These are phyloP conservation scores for Hortaea werneckii DNA, from an alignment of 2,329 filamentous ascomycete species.

Conservation along the genomic window DNA sequence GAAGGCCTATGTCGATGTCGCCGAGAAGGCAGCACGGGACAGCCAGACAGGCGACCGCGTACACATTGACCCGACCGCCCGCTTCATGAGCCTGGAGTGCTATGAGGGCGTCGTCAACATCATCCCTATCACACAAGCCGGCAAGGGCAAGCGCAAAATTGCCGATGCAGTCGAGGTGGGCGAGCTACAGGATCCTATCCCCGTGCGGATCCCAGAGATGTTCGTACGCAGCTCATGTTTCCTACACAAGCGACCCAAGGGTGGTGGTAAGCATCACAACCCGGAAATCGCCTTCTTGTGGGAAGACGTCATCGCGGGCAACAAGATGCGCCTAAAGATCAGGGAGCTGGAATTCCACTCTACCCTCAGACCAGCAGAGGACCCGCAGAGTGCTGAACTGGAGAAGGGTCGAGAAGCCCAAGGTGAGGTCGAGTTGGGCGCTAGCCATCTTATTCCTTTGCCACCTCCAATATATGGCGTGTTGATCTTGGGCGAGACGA, in stretches of 20 bases:
- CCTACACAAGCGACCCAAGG: constrained; percentile 42
- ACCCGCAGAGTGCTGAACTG: constrained; percentile 43
- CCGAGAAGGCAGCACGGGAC: constrained; percentile 55
- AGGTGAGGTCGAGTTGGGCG: constrained; percentile 48
- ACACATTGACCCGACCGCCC: constrained; percentile 69
- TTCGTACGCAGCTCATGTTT: constrained; percentile 58
- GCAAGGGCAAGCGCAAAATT: constrained; percentile 36
- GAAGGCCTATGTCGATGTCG: constrained; percentile 49
- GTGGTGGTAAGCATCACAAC: constrained; percentile 30
- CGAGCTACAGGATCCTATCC: constrained; percentile 51
- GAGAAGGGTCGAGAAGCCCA: constrained; percentile 35
- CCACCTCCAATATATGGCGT: constrained; percentile 44
- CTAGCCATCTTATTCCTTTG: constrained; percentile 53
- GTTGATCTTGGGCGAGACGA: constrained; percentile 48
- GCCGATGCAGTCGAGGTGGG: constrained; percentile 39
- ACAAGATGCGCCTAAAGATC: constrained; percentile 45
- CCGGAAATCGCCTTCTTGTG: constrained; percentile 57
- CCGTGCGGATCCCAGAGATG: constrained; percentile 55
- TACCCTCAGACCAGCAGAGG: constrained; percentile 32
- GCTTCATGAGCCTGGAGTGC: constrained; percentile 56
- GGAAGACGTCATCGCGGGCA: constrained; percentile 46
- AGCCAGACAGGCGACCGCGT: constrained; percentile 75
- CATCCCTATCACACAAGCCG: constrained; percentile 48
- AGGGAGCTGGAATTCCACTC: constrained; percentile 44
- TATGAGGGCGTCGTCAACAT: constrained; percentile 60